Evolutionary conservation across 768 basidiomycete genomes (phyloP), one percentile per base, ranked within the genome.

Genomic region (Auriscalpium microsporum): DNA sequence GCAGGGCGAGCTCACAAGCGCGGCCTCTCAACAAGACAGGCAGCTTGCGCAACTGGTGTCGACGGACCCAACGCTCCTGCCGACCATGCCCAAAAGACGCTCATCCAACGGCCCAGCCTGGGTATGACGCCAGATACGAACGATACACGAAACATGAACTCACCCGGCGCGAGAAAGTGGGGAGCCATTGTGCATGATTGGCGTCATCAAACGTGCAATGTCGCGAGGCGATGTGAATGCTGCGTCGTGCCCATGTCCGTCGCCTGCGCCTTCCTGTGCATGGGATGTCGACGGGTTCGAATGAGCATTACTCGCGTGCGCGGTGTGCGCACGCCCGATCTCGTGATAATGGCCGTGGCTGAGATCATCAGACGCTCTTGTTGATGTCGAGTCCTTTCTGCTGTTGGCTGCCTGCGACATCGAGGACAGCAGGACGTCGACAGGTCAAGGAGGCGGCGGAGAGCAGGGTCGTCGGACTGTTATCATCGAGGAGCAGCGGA

Each of bases 131-230:
- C 7, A 35, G n/a, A 48, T 33, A 48, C 28, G 28, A 34, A 33
- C 48, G 28, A 21, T 28, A 10, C 23, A 50, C 37, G 28, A 13
- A 28, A 35, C 37, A 34, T 11, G 45, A 21, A 58, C 67, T 53
- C 55, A 69, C 68, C 68, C 68, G 50, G 68, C 66, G 50, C 68
- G 64, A 33, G 61, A 62, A 38, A 68, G 59, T 40, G 67, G 65
- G 2, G 65, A 68, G 17, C 55, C 65, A 48, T 53, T 55, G 45
- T 54, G 50, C 38, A 49, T 21, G 14, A 33, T 21, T 50, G 56
- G 55, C 21, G 53, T 34, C 19, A 58, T 50, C 8, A 57, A 55
- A 23, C 55, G 51, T 52, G 48, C 56, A 28, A 60, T 58, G n/a
- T 64, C 64, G 61, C 61, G 61, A 64, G 63, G 56, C 37, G 65